Conservation (phyloP, 768 basidiomycete genomes). For the Pseudohyphozyma bogoriensis region DNA sequence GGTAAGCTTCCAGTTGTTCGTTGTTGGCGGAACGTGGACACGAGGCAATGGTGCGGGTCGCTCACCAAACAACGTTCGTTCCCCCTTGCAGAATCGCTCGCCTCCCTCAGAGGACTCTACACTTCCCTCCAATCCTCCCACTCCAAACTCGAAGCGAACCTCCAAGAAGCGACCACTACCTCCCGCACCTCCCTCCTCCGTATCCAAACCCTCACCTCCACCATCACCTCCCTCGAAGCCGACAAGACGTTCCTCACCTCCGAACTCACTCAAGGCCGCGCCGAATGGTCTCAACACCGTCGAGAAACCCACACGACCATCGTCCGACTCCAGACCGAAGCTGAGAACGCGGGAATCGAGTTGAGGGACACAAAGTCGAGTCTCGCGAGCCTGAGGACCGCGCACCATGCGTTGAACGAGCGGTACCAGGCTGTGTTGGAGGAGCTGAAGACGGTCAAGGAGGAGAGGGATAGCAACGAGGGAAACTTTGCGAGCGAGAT, state of each 20-base stretch:
- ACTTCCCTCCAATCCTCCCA: slow-evolving; percentile 49
- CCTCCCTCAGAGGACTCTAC: slow-evolving; percentile 63
- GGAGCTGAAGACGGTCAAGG: slow-evolving; percentile 62
- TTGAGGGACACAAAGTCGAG: slow-evolving; percentile 57
- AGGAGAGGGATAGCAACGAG: slow-evolving; percentile 74
- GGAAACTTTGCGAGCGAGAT: slow-evolving; percentile 70
- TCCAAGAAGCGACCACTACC: slow-evolving; percentile 9
- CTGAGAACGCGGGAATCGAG: slow-evolving; percentile 61
- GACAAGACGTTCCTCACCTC: slow-evolving; percentile 62
- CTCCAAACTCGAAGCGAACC: slow-evolving; percentile 19
- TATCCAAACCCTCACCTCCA: slow-evolving; percentile 21
- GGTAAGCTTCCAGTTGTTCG: slow-evolving; percentile 43
- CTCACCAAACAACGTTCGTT: slow-evolving; percentile 25
- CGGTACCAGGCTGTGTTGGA: slow-evolving; percentile 68
- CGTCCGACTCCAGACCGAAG: slow-evolving; percentile 60
- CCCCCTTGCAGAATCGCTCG: slow-evolving; percentile 43
- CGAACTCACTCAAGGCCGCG: slow-evolving; percentile 50
- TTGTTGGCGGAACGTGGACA: not conserved
- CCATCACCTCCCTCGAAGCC: slow-evolving; percentile 60
- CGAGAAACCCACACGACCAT: slow-evolving; percentile 54
- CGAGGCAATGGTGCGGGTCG: slow-evolving; percentile 13
- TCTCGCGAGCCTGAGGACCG: slow-evolving; percentile 61
- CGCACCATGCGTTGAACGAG: slow-evolving; percentile 59
- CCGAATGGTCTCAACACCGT: slow-evolving; percentile 12
- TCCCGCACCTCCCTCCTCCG: slow-evolving; percentile 15